Evolutionary conservation across 495 filamentous ascomycete species (phyloP).

Genomic region (Friedmanniomyces simplex): DNA sequence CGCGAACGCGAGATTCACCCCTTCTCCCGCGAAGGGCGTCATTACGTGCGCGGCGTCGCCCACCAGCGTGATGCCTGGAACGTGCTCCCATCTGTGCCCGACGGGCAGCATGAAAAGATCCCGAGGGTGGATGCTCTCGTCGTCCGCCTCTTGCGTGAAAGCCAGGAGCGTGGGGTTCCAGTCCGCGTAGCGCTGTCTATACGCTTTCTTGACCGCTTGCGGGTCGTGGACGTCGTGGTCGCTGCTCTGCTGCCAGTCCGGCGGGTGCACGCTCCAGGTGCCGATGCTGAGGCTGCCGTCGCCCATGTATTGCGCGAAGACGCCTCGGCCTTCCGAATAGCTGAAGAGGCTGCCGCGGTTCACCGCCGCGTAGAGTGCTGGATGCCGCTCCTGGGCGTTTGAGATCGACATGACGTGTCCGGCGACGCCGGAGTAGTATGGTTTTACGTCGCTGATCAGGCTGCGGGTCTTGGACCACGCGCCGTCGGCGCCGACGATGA

Average conservation of each 20-base stretch:
- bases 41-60: constrained; percentile 56
- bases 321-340: constrained; percentile 31
- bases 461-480: constrained; percentile 47
- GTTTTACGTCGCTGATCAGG: constrained; percentile 37
- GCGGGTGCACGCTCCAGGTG: constrained; percentile 27
- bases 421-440: constrained; percentile 42
- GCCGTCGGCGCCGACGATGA: constrained; percentile 54
- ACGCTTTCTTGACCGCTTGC: constrained; percentile 1
- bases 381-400: constrained; percentile 26
- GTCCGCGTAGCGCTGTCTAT: constrained; percentile 7
- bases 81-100: constrained; percentile 39
- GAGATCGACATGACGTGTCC: constrained; percentile 17
- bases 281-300: constrained; percentile 32
- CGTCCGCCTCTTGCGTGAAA: constrained; percentile 8
- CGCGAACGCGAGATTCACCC: constrained; percentile 49
- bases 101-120: constrained; percentile 45
- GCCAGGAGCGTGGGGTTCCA: constrained; percentile 9
- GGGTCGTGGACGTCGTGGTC: constrained; percentile 24
- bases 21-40: constrained; percentile 51
- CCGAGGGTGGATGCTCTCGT: constrained; percentile 6
- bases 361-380: constrained; percentile 32
- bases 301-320: constrained; percentile 36
- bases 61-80: constrained; percentile 40
- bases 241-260: constrained; percentile 32
- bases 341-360: constrained; percentile 38